These are phyloP conservation scores for Salix suchowensis DNA, from an alignment of 345 rosid genomes.

Conservation along the genomic window DNA sequence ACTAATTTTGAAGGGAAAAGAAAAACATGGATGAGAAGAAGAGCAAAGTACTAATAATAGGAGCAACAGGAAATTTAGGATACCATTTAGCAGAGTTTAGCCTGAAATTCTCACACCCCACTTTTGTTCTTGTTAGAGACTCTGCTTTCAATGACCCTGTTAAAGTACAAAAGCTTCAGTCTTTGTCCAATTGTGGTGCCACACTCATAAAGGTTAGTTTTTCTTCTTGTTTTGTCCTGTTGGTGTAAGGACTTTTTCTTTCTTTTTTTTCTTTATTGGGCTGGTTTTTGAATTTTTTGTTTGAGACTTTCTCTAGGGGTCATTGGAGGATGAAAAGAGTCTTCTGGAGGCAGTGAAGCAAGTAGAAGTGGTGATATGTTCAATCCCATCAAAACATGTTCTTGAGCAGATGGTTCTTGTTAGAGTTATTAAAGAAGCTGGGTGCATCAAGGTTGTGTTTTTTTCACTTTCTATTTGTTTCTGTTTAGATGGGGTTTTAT, in stretches of 20 bases:
- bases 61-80: conserved; percentile 70
- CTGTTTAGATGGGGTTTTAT: not conserved
- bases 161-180: conserved; percentile 37
- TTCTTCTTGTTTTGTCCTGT: not conserved
- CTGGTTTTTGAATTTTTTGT: not conserved
- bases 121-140: conserved; percentile 53
- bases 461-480: not conserved
- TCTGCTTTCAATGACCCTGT: conserved; percentile 44
- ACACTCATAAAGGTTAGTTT: conserved; percentile 50
- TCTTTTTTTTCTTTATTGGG: not conserved
- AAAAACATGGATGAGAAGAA: conserved; percentile 20
- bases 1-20: too few species aligned
- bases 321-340: conserved; percentile 53
- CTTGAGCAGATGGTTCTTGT: conserved; percentile 57
- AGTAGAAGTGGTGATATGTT: conserved; percentile 66
- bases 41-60: conserved; percentile 66
- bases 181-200: conserved; percentile 51
- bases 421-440: conserved; percentile 46
- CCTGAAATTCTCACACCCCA: conserved; percentile 47
- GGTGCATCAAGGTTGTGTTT: conserved; percentile 44
- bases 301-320: conserved; percentile 40
- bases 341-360: conserved; percentile 52
- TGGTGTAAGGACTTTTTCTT: too few species aligned
- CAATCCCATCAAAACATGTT: conserved; percentile 41
- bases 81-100: conserved; percentile 47